phyloP scores from a whole-genome alignment of 2,329 filamentous ascomycete genomes.

The Epichloe festucae region DNA sequence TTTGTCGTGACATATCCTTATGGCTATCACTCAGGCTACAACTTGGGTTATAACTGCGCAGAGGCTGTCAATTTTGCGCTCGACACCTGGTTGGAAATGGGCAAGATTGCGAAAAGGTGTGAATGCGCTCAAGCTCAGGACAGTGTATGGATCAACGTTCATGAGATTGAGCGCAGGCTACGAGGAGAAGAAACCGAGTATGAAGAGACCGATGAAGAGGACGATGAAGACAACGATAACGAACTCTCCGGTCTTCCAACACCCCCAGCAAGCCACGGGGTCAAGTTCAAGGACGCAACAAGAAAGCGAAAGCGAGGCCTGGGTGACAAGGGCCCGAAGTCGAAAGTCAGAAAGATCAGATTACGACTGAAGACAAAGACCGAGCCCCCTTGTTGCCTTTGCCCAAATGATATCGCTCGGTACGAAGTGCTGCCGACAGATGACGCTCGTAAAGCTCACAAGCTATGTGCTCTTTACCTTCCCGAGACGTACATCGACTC shows the following conservation, averaged over 20 bases:
- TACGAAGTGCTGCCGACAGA: slow-evolving; percentile 78
- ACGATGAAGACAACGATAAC: slow-evolving; percentile 49
- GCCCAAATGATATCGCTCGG: slow-evolving; percentile 76
- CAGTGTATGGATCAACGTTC: slow-evolving; percentile 96
- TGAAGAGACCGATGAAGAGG: slow-evolving; percentile 57
- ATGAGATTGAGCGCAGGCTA: slow-evolving; percentile 88
- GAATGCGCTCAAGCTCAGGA: slow-evolving; percentile 90
- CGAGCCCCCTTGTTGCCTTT: slow-evolving; percentile 82
- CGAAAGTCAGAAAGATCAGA: slow-evolving; percentile 67
- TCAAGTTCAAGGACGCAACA: slow-evolving; percentile 46
- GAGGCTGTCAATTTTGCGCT: slow-evolving; percentile 98
- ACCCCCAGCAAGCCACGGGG: slow-evolving; percentile 60
- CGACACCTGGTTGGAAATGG: slow-evolving; percentile 89
- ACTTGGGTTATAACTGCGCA: slow-evolving; percentile 95
- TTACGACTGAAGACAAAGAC: slow-evolving; percentile 57
- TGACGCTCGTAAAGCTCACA: slow-evolving; percentile 75
- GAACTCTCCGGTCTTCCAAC: slow-evolving; percentile 60
- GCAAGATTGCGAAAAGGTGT: slow-evolving; percentile 90
- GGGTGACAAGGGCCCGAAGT: slow-evolving; percentile 26
- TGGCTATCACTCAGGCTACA: slow-evolving; percentile 96
- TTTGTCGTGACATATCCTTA: slow-evolving; percentile 98
- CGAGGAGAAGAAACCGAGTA: slow-evolving; percentile 80
- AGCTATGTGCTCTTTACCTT: slow-evolving; percentile 78
- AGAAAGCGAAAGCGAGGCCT: slow-evolving; percentile 46
- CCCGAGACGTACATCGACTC: slow-evolving; percentile 80